phyloP scores from a whole-genome alignment of 371 early-diverging fungal genomes.

The Actinomortierella ambigua region DNA sequence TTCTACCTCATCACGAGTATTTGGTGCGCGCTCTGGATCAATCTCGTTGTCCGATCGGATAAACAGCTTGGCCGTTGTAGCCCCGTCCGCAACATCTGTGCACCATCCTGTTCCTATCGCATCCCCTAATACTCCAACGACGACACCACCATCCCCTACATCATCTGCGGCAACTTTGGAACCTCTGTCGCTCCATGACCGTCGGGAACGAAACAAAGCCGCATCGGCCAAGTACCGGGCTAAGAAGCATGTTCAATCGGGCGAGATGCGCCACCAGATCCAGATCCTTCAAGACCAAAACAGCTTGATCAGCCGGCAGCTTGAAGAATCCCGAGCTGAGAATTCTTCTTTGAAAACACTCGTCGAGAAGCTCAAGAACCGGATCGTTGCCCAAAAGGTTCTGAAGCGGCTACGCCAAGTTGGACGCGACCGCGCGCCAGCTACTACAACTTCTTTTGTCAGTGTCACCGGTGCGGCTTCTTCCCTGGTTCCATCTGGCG shows the following conservation, averaged over 20 bases:
- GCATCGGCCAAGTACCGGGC: conserved; percentile 71
- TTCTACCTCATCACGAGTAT: no score
- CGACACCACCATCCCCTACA: no score
- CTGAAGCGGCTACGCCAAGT: conserved; percentile 52
- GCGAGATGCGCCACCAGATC: conserved; percentile 61
- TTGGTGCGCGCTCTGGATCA: no score
- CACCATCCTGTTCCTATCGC: no score
- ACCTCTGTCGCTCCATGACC: conserved; percentile 56
- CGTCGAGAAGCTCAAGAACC: conserved; percentile 59
- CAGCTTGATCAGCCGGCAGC: conserved; percentile 51
- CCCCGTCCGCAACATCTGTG: no score
- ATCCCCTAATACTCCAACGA: no score
- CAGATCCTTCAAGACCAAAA: conserved; percentile 54
- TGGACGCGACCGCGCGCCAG: conserved; percentile 18
- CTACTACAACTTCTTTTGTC: no score
- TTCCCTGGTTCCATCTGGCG: no score
- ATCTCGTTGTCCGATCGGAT: no score
- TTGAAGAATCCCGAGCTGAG: conserved; percentile 55
- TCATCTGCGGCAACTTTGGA: background rate
- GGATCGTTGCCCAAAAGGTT: conserved; percentile 60
- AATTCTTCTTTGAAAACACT: conserved; percentile 52
- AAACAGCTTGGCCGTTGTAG: no score
- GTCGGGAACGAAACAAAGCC: conserved; percentile 63
- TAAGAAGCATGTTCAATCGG: conserved; percentile 63
- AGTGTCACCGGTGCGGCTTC: no score